phyloP scores from a whole-genome alignment of 257 asterid species.

The Salvia miltiorrhiza region DNA sequence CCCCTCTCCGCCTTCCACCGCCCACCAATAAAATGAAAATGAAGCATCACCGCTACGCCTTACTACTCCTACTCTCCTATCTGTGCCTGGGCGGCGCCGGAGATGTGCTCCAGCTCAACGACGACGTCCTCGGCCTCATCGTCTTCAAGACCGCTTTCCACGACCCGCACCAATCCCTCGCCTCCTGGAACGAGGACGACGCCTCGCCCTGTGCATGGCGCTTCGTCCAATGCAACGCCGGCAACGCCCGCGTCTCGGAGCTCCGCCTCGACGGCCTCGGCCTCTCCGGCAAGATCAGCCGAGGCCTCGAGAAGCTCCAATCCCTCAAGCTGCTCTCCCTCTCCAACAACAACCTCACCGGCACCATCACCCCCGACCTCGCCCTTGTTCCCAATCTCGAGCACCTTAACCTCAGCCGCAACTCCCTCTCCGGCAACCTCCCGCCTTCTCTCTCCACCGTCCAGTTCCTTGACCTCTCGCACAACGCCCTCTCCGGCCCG shows the following conservation, averaged over 20 bases:
- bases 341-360: slow-evolving; percentile 67
- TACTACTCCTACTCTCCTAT: slow-evolving; percentile 16
- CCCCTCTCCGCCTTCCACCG: neutral
- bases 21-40: slow-evolving; percentile 15
- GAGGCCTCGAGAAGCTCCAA: slow-evolving; percentile 69
- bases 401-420: slow-evolving; percentile 60
- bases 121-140: slow-evolving; percentile 86
- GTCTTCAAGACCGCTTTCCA: slow-evolving; percentile 71
- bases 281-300: slow-evolving; percentile 74
- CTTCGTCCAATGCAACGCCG: slow-evolving; percentile 57
- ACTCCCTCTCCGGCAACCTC: slow-evolving; percentile 51
- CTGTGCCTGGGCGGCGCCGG: slow-evolving; percentile 26
- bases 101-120: slow-evolving; percentile 55
- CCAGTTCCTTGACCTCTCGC: slow-evolving; percentile 74
- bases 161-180: slow-evolving; percentile 46
- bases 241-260: slow-evolving; percentile 49
- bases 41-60: slow-evolving; percentile 10
- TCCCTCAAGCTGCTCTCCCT: slow-evolving; percentile 58
- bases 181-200: slow-evolving; percentile 80
- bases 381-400: slow-evolving; percentile 43
- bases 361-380: slow-evolving; percentile 46
- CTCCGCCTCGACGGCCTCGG: slow-evolving; percentile 50
- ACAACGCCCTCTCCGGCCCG: slow-evolving; percentile 58
- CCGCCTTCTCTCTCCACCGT: slow-evolving; percentile 44
- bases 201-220: slow-evolving; percentile 82